Conservation (phyloP, 257 asterid genomes). For the Rauvolfia tetraphylla region DNA sequence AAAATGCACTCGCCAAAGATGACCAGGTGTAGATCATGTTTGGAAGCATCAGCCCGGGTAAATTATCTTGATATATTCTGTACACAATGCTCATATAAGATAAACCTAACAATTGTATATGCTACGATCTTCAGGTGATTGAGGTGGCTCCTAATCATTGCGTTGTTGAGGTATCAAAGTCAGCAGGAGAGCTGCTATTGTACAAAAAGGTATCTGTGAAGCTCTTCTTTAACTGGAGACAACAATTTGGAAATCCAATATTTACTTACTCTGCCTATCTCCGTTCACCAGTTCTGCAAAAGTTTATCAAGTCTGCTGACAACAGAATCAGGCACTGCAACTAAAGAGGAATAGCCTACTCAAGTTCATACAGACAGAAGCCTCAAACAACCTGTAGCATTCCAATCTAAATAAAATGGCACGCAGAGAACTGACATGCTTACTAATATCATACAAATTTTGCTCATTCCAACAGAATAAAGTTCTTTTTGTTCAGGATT, state of each 20-base stretch:
- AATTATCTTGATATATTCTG: not conserved
- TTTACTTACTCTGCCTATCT: conserved; percentile 6
- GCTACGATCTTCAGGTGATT: conserved; percentile 18
- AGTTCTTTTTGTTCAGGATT: not conserved
- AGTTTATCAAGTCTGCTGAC: conserved; percentile 27
- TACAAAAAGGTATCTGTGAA: conserved; percentile 23
- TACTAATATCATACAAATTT: not conserved
- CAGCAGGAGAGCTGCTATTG: conserved; percentile 21
- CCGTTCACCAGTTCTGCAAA: conserved; percentile 27
- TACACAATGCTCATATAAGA: too few species aligned
- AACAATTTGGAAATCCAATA: not conserved
- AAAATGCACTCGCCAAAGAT: conserved; percentile 20
- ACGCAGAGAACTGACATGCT: not conserved
- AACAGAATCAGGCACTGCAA: conserved; percentile 7
- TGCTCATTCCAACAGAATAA: not conserved
- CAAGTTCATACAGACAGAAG: not conserved
- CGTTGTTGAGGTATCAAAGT: conserved; percentile 26
- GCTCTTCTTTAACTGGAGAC: not conserved
- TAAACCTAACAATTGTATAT: not conserved
- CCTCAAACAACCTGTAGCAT: not conserved
- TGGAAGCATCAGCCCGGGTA: conserved; percentile 27
- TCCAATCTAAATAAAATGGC: not conserved
- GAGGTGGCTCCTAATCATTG: conserved; percentile 35
- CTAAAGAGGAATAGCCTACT: conserved; percentile 13
- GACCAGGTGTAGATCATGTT: conserved; percentile 20